Evolutionary conservation across 1,284 basidiomycete species (phyloP).

Genomic region (Austroboletus niveus): DNA sequence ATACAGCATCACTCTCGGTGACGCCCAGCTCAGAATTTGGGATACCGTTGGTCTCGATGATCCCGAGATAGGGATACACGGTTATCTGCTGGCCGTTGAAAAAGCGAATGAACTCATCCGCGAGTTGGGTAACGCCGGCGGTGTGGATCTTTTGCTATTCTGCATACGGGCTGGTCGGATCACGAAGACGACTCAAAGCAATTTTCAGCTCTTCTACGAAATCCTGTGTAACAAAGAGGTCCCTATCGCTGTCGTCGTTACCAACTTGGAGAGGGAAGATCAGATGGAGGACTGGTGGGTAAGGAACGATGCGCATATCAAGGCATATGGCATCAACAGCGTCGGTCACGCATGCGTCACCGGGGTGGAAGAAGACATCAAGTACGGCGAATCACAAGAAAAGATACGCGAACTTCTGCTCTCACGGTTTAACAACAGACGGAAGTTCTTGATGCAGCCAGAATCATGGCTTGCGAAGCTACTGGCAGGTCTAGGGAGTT

Average conservation of each 20-base stretch:
- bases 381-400: conserved; percentile 23
- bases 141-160: conserved; percentile 39
- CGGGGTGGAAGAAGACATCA: conserved; percentile 29
- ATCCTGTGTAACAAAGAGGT: conserved; percentile 35
- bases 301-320: conserved; percentile 33
- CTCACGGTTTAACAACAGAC: conserved; percentile 12
- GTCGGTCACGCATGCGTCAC: conserved; percentile 40
- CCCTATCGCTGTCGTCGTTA: conserved; percentile 39
- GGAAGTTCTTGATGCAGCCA: conserved; percentile 23
- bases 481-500: conserved; percentile 19
- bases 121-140: conserved; percentile 27
- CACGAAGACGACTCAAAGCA: conserved; percentile 31
- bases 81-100: conserved; percentile 33
- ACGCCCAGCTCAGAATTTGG: conserved; percentile 25
- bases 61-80: conserved; percentile 28
- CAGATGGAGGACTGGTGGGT: conserved; percentile 41
- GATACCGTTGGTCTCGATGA: conserved; percentile 44
- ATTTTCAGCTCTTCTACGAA: conserved; percentile 38
- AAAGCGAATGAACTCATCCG: conserved; percentile 35
- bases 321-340: conserved; percentile 31
- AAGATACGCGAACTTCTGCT: conserved; percentile 18
- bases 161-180: conserved; percentile 39
- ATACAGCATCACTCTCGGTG: conserved; percentile 15
- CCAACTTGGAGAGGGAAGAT: conserved; percentile 37
- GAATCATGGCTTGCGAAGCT: conserved; percentile 27